A percentile compares a stretch with the other conserved stretches of the same genome.
These are phyloP conservation scores for Tolypocladium tropicale DNA, from an alignment of 2,329 filamentous ascomycete genomes.

Conservation along the genomic window DNA sequence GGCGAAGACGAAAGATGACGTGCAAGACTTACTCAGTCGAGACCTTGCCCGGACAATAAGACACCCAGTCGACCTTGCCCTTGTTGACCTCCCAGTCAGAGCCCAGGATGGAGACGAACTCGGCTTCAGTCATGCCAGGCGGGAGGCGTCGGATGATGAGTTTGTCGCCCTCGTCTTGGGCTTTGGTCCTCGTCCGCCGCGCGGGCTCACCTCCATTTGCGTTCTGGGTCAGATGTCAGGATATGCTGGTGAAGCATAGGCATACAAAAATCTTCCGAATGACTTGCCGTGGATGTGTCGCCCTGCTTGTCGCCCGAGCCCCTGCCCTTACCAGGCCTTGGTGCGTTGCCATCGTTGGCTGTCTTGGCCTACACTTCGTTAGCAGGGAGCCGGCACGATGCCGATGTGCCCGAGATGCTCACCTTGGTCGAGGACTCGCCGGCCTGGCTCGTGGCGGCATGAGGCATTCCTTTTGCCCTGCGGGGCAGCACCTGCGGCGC, in stretches of 20 bases:
- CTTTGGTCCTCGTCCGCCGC: slow-evolving; percentile 19
- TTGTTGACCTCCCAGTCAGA: slow-evolving; percentile 72
- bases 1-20: neutral
- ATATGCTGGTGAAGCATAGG: neutral
- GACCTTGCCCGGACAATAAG: slow-evolving; percentile 57
- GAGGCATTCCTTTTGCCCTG: slow-evolving; percentile 21
- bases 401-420: slow-evolving; percentile 5
- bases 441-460: slow-evolving; percentile 12
- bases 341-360: neutral
- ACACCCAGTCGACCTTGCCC: slow-evolving; percentile 77
- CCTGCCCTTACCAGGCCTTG: slow-evolving; percentile 5
- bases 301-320: slow-evolving; percentile 16
- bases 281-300: slow-evolving; percentile 17
- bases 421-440: slow-evolving; percentile 17
- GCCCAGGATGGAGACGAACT: slow-evolving; percentile 64
- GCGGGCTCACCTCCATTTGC: slow-evolving; percentile 16
- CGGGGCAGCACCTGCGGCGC: slow-evolving; percentile 25
- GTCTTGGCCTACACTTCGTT: slow-evolving; percentile 6
- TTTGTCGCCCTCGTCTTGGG: slow-evolving; percentile 55
- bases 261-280: neutral
- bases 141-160: slow-evolving; percentile 76
- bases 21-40: slow-evolving; percentile 61
- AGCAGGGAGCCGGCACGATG: neutral
- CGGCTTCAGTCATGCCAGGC: slow-evolving; percentile 69
- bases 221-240: slow-evolving; percentile 2